phyloP scores from a whole-genome alignment of 2,329 filamentous ascomycete genomes.

The Cytospora paraplurivora region DNA sequence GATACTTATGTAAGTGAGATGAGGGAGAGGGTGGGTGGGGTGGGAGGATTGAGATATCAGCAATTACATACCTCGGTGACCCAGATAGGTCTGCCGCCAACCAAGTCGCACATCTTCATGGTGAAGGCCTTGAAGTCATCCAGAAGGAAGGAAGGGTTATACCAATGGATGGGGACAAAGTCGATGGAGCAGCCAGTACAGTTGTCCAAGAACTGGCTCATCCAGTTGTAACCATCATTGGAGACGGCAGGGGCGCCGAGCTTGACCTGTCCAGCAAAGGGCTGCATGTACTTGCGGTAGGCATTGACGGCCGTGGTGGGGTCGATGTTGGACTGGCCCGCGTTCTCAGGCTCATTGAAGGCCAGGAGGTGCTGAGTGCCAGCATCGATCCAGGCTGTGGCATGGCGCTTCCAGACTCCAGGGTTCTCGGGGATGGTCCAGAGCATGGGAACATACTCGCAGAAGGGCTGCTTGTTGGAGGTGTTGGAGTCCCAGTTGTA shows the following conservation, averaged over 20 bases:
- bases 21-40: background rate
- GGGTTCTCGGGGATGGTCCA: conserved; percentile 30
- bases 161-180: conserved; percentile 50
- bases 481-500: conserved; percentile 35
- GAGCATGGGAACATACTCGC: conserved; percentile 34
- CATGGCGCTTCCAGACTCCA: conserved; percentile 28
- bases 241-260: conserved; percentile 52
- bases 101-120: conserved; percentile 41
- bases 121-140: conserved; percentile 48
- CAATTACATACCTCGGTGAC: conserved; percentile 42
- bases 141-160: conserved; percentile 41
- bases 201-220: conserved; percentile 45
- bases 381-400: conserved; percentile 21
- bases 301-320: conserved; percentile 41
- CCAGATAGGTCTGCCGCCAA: conserved; percentile 44
- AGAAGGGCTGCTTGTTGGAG: conserved; percentile 29
- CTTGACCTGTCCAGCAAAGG: conserved; percentile 45
- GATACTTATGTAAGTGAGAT: too few species aligned
- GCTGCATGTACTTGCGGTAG: conserved; percentile 47
- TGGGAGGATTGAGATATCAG: background rate
- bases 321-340: conserved; percentile 33
- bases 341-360: conserved; percentile 34
- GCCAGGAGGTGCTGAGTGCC: conserved; percentile 31
- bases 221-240: conserved; percentile 47
- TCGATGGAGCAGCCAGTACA: conserved; percentile 48